Percentiles rank a stretch among this genome's conserved stretches.
Evolutionary conservation across 2,329 filamentous ascomycete genomes (phyloP).

Genomic region (Penicillium freii): DNA sequence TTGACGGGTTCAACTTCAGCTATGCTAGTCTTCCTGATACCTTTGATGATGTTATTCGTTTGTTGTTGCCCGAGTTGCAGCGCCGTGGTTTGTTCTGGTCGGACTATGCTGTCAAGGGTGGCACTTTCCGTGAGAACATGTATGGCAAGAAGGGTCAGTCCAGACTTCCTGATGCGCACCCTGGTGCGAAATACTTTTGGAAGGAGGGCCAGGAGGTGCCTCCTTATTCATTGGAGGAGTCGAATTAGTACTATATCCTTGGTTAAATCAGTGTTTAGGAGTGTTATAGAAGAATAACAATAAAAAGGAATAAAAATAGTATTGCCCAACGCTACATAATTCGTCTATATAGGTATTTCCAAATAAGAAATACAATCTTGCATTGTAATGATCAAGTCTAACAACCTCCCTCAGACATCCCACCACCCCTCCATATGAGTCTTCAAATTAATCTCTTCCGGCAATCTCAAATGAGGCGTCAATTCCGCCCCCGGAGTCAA

Average conservation of each 20-base stretch:
- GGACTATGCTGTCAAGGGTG: constrained; percentile 37
- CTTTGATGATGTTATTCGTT: constrained; percentile 37
- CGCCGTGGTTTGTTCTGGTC: constrained; percentile 40
- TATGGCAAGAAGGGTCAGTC: constrained; percentile 33
- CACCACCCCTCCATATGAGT: constrained; percentile 69
- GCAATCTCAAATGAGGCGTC: constrained; percentile 61
- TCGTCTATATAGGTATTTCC: background rate
- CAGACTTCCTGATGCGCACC: constrained; percentile 36
- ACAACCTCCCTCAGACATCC: constrained; percentile 38
- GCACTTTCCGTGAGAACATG: constrained; percentile 42
- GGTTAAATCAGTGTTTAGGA: background rate
- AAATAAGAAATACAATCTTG: background rate
- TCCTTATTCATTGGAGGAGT: constrained; percentile 26
- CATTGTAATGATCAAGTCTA: background rate
- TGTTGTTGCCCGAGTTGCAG: constrained; percentile 35
- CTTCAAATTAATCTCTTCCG: constrained; percentile 58
- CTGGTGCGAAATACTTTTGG: constrained; percentile 40
- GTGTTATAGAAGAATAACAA: too few species aligned
- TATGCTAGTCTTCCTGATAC: constrained; percentile 37
- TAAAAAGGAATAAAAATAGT: background rate
- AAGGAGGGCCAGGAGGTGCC: constrained; percentile 34
- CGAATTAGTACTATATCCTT: background rate
- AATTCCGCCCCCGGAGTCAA: constrained; percentile 56
- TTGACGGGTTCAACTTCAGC: constrained; percentile 39
- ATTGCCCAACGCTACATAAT: background rate